Percentiles rank a stretch among this genome's conserved stretches.
Conservation (phyloP, 1,139 yeast genomes). For the Zygosaccharomyces pseudobailii region DNA sequence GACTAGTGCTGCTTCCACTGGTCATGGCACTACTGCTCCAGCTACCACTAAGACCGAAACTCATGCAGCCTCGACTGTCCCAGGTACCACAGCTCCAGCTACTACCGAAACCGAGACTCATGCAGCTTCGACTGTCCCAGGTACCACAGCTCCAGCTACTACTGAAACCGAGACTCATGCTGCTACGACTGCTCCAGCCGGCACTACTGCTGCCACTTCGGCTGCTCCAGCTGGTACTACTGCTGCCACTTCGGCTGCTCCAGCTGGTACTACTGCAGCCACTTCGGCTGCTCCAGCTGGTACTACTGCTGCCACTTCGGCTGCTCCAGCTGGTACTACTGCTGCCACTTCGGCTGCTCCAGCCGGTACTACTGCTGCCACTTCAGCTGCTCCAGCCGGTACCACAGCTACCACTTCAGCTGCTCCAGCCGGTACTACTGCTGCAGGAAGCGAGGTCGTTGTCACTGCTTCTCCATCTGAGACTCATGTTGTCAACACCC, state of each 20-base stretch:
- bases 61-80: constrained; percentile 18
- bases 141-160: neutral
- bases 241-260: neutral
- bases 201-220: neutral
- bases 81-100: constrained; percentile 46
- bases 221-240: neutral
- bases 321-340: neutral
- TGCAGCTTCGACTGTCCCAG: neutral
- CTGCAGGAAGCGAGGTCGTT: neutral
- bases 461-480: constrained; percentile 2
- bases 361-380: neutral
- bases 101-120: neutral
- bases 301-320: neutral
- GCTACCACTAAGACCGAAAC: neutral
- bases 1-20: too few species aligned
- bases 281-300: neutral
- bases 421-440: neutral
- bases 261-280: neutral
- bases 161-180: neutral
- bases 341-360: neutral
- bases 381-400: neutral
- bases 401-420: neutral
- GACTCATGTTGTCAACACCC: neutral
- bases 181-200: neutral
- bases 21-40: neutral